These are phyloP conservation scores for Cordyceps javanica DNA, from an alignment of 2,329 filamentous ascomycete genomes.

Conservation along the genomic window DNA sequence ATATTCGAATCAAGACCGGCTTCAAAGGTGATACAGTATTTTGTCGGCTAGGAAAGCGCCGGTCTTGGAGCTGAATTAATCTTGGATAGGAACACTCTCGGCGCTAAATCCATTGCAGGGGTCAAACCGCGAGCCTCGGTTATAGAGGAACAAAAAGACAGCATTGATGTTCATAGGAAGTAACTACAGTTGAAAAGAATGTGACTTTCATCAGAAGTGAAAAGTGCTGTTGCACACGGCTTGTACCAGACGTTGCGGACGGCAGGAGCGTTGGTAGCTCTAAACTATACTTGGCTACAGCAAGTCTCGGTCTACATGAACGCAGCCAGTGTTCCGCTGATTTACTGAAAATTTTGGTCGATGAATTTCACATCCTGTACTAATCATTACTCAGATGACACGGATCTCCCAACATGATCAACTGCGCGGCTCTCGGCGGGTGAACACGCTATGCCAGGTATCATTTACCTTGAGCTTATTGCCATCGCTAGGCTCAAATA, in stretches of 20 bases:
- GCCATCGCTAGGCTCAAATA: neutral
- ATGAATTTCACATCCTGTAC: too few relatives aligned
- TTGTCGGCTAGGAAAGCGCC: neutral
- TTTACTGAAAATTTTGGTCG: too few relatives aligned
- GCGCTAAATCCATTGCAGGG: neutral
- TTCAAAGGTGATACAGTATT: neutral
- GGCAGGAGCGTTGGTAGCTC: neutral
- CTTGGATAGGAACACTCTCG: neutral
- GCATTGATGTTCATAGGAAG: slow-evolving; percentile 20
- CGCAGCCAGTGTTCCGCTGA: too few relatives aligned
- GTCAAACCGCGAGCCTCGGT: neutral
- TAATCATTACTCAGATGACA: neutral
- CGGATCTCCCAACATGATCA: neutral
- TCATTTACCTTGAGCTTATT: neutral
- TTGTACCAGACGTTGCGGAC: neutral
- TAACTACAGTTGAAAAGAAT: neutral
- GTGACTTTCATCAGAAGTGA: neutral
- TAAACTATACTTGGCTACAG: neutral
- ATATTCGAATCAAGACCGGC: neutral
- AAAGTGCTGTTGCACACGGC: neutral
- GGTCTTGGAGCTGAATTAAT: neutral
- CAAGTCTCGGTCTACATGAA: neutral
- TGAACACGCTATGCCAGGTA: neutral
- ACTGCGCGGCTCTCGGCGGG: neutral
- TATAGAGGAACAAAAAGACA: slow-evolving; percentile 15